Percentiles rank a stretch among this genome's conserved stretches.
Evolutionary conservation across 805 yeast genomes (phyloP).

Genomic region (Myxozyma udenii): DNA sequence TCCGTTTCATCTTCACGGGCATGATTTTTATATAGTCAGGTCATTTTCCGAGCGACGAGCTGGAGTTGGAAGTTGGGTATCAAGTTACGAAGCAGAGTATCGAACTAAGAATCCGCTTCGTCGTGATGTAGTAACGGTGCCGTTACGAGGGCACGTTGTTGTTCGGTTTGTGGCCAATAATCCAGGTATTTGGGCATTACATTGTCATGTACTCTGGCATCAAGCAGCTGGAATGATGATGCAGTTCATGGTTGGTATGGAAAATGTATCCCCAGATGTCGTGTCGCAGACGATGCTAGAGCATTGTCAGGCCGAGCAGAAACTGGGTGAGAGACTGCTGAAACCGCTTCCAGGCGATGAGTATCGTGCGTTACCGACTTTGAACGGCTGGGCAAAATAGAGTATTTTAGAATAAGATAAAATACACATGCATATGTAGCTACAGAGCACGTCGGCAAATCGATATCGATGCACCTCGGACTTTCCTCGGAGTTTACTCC

Average conservation of each 20-base stretch:
- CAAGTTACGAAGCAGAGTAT: constrained; percentile 33
- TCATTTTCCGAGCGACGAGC: constrained; percentile 41
- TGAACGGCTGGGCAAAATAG: no score
- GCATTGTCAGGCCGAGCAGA: constrained; percentile 17
- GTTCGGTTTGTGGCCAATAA: constrained; percentile 86
- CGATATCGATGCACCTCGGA: neutral
- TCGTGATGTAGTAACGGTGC: constrained; percentile 76
- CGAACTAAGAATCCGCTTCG: constrained; percentile 69
- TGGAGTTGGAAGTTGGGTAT: constrained; percentile 16
- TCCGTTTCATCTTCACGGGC: constrained; percentile 79
- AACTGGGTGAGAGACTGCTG: constrained; percentile 45
- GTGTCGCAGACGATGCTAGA: constrained; percentile 8
- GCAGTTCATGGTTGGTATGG: constrained; percentile 45
- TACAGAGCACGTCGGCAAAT: no score
- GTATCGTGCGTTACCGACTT: no score
- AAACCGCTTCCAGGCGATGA: constrained; percentile 62
- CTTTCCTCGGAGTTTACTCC: neutral
- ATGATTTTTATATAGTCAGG: constrained; percentile 59
- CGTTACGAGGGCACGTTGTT: constrained; percentile 80
- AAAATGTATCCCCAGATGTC: constrained; percentile 36
- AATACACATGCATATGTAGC: no score
- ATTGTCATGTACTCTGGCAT: constrained; percentile 99
- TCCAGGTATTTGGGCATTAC: constrained; percentile 98
- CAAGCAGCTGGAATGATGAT: constrained; percentile 92
- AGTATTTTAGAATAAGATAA: no score